Evolutionary conservation across 257 asterid genomes (phyloP).

Genomic region (Paulownia fortunei): DNA sequence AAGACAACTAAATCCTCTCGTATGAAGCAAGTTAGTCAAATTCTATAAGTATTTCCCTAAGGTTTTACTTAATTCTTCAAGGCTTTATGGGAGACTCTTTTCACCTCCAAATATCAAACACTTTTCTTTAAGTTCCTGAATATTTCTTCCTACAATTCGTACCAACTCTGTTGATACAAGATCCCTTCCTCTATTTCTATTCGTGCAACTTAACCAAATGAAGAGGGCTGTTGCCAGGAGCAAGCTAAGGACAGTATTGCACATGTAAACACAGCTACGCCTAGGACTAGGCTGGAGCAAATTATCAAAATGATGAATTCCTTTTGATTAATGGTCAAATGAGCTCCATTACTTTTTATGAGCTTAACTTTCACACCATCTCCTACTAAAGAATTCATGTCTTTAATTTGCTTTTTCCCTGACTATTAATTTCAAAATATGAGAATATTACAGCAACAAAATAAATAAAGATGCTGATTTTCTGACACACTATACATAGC

Average conservation of each 20-base stretch:
- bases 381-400: background rate
- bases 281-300: background rate
- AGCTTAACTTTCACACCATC: background rate
- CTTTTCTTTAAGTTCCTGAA: background rate
- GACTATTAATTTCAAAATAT: background rate
- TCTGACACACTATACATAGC: constrained; percentile 5
- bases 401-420: constrained; percentile 8
- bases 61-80: background rate
- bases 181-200: background rate
- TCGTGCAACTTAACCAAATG: background rate
- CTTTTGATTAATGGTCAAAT: background rate
- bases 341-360: constrained; percentile 5
- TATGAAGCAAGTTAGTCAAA: background rate
- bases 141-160: background rate
- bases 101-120: constrained; percentile 12
- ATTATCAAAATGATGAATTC: background rate
- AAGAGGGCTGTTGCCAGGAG: background rate
- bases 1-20: background rate
- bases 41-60: background rate
- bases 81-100: background rate
- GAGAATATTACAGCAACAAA: constrained; percentile 1
- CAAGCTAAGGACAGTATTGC: background rate
- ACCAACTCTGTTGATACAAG: background rate
- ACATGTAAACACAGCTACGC: background rate
- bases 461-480: constrained; percentile 7